phyloP scores from a whole-genome alignment of 441 rosid genomes.

The Euphorbia corollata region DNA sequence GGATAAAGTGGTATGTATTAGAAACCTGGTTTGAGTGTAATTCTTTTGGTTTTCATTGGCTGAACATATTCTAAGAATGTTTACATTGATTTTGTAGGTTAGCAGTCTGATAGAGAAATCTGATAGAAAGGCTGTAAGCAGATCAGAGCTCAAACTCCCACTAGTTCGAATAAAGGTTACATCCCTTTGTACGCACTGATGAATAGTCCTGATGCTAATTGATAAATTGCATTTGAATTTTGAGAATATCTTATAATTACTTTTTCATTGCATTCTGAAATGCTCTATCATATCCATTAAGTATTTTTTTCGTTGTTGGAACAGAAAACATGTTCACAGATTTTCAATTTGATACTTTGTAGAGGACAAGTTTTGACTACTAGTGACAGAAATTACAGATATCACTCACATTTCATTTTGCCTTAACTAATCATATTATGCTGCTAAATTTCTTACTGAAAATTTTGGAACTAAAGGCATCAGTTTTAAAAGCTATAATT shows the following conservation, averaged over 20 bases:
- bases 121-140: conserved; percentile 42
- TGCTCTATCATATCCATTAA: neutral
- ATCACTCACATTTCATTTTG: neutral
- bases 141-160: conserved; percentile 76
- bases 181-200: conserved; percentile 12
- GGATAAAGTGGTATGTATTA: conserved; percentile 69
- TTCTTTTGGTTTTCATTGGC: conserved; percentile 8
- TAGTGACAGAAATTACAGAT: neutral
- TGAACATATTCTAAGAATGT: conserved; percentile 8
- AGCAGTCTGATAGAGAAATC: conserved; percentile 73
- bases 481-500: neutral
- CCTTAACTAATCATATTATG: neutral
- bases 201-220: neutral
- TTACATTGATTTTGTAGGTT: conserved; percentile 43
- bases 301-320: neutral
- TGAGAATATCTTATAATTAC: neutral
- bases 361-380: neutral
- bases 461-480: neutral
- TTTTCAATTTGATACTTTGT: conserved; percentile 1
- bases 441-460: neutral
- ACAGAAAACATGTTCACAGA: neutral
- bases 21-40: conserved; percentile 10
- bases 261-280: neutral
- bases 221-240: conserved; percentile 3
- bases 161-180: conserved; percentile 81